Evolutionary conservation across 2,329 filamentous ascomycete genomes (phyloP).

Genomic region (Cadophora malorum): DNA sequence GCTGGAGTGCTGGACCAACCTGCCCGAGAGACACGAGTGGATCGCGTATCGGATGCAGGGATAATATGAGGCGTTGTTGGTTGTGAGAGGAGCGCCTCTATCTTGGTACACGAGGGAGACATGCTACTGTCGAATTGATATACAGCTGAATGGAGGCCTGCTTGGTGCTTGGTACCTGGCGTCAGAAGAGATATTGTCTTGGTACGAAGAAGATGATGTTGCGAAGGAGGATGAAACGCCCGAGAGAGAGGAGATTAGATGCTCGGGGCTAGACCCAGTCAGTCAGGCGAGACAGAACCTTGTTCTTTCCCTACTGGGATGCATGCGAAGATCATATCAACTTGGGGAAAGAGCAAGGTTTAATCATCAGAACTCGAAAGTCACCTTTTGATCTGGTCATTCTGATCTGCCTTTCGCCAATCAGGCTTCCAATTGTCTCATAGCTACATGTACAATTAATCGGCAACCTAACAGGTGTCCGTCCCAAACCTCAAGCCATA

Average conservation of each 20-base stretch:
- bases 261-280: not conserved
- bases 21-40: constrained; percentile 10
- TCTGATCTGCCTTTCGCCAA: not conserved
- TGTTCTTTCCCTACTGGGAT: not conserved
- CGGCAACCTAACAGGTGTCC: not conserved
- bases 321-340: too few species aligned
- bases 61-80: not conserved
- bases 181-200: too few species aligned
- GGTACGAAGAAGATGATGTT: not conserved
- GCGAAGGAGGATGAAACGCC: not conserved
- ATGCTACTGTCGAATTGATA: too few species aligned
- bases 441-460: not conserved
- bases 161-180: too few species aligned
- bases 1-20: constrained; percentile 7
- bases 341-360: not conserved
- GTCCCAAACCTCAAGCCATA: not conserved
- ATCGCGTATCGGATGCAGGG: constrained; percentile 18
- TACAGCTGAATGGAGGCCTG: too few species aligned
- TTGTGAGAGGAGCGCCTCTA: not conserved
- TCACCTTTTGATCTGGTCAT: not conserved
- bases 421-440: not conserved
- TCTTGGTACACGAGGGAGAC: not conserved
- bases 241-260: not conserved
- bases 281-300: not conserved
- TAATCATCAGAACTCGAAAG: not conserved